A percentile compares a stretch with the other conserved stretches of the same genome.
These are phyloP conservation scores for Cladophialophora bantiana DNA, from an alignment of 2,329 filamentous ascomycete genomes.

Conservation along the genomic window DNA sequence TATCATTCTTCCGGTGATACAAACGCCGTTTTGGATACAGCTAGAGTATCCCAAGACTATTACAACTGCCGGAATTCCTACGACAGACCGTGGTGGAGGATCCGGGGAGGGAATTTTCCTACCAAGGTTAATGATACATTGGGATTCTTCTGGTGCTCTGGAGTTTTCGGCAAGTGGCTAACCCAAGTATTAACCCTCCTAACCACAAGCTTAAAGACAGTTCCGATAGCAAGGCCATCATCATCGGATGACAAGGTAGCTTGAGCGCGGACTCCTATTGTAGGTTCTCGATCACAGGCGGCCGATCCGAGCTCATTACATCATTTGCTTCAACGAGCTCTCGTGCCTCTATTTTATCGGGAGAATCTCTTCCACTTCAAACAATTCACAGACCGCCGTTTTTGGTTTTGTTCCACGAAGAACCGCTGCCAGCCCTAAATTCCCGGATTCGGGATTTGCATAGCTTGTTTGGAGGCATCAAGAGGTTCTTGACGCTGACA, in stretches of 20 bases:
- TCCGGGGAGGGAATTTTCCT: not conserved
- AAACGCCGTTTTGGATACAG: not conserved
- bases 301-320: not conserved
- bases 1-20: not conserved
- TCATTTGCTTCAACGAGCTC: not conserved
- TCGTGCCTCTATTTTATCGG: not conserved
- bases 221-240: not conserved
- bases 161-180: not conserved
- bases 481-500: not conserved
- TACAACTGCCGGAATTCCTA: not conserved
- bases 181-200: not conserved
- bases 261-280: not conserved
- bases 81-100: not conserved
- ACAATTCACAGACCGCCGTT: not conserved
- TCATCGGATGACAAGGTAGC: not conserved
- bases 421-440: not conserved
- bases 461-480: not conserved
- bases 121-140: slow-evolving; percentile 1
- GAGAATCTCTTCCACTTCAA: not conserved
- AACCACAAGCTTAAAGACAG: not conserved
- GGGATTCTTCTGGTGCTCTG: not conserved
- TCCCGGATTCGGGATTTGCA: not conserved
- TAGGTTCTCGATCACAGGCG: not conserved
- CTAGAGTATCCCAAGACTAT: not conserved
- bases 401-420: not conserved